Evolutionary conservation across 139 green algal species (phyloP).

Genomic region (Pseudopediastrum boryanum): DNA sequence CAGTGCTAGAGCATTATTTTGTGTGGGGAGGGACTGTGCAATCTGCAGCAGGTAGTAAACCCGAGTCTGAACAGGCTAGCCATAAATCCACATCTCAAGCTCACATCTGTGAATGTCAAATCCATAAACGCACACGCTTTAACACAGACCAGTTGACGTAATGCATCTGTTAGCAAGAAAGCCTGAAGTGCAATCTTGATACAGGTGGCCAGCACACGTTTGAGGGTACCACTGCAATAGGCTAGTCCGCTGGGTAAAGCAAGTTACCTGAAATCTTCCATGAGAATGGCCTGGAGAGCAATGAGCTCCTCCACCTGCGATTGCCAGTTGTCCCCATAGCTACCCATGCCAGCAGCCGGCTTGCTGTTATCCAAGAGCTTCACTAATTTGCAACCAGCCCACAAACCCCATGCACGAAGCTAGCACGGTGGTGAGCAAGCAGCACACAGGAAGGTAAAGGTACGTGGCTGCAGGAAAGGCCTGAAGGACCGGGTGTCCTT

Average conservation of each 20-base stretch:
- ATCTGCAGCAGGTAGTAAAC: too few relatives aligned
- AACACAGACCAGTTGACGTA: too few relatives aligned
- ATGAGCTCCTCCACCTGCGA: conserved; percentile 72
- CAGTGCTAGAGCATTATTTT: too few relatives aligned
- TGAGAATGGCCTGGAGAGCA: conserved; percentile 66
- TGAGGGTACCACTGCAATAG: background rate
- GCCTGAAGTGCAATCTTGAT: background rate
- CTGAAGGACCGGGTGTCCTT: conserved; percentile 42
- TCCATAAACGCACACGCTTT: too few relatives aligned
- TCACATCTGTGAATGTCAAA: too few relatives aligned
- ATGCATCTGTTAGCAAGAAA: too few relatives aligned
- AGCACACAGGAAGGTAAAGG: conserved; percentile 30
- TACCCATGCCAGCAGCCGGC: background rate
- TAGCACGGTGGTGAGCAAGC: conserved; percentile 15
- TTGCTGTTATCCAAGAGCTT: background rate
- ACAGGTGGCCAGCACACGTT: background rate
- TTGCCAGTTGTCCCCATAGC: conserved; percentile 60
- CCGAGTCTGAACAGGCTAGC: too few relatives aligned
- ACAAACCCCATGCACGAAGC: conserved; percentile 15
- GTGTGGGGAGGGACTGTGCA: too few relatives aligned
- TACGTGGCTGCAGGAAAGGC: conserved; percentile 48
- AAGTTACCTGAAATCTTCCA: conserved; percentile 51
- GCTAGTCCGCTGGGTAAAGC: background rate
- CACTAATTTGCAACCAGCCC: conserved; percentile 1
- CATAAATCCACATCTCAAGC: too few relatives aligned